A percentile compares a stretch with the other conserved stretches of the same genome.
Evolutionary conservation across 768 basidiomycete genomes (phyloP).

Genomic region (Leccinum barrowsii): DNA sequence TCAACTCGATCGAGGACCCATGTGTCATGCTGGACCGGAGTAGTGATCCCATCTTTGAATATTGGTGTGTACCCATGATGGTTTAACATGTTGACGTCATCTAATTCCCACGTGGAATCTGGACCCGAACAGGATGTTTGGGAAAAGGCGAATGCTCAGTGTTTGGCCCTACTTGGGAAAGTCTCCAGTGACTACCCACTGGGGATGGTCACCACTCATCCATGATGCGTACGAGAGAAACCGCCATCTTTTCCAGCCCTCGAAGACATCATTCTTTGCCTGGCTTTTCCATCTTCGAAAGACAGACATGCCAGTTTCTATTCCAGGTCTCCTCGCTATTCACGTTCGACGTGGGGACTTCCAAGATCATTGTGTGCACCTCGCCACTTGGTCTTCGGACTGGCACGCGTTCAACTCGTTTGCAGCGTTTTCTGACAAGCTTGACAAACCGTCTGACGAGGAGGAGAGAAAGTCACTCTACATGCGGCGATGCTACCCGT

Average conservation of each 20-base stretch:
- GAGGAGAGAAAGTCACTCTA: constrained; percentile 27
- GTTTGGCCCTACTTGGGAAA: constrained; percentile 32
- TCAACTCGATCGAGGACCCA: constrained; percentile 34
- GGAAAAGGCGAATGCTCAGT: constrained; percentile 31
- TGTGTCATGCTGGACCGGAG: constrained; percentile 36
- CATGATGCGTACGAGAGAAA: constrained; percentile 32
- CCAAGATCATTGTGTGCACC: constrained; percentile 39
- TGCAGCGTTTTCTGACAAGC: constrained; percentile 39
- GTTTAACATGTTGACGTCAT: neutral
- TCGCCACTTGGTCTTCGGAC: constrained; percentile 33
- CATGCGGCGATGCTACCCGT: constrained; percentile 41
- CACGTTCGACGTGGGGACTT: constrained; percentile 54
- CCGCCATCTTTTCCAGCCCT: constrained; percentile 21
- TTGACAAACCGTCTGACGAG: constrained; percentile 27
- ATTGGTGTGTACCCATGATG: constrained; percentile 27
- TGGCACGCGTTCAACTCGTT: constrained; percentile 47
- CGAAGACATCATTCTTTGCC: neutral
- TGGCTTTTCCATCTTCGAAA: neutral
- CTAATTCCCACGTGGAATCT: neutral
- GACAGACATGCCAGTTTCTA: constrained; percentile 11
- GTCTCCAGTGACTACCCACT: constrained; percentile 35
- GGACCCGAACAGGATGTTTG: constrained; percentile 31
- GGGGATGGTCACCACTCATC: constrained; percentile 38
- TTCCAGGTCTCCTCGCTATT: constrained; percentile 44
- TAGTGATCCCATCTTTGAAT: constrained; percentile 33